phyloP scores from a whole-genome alignment of 805 yeast species.

The Suhomyces kilbournensis region DNA sequence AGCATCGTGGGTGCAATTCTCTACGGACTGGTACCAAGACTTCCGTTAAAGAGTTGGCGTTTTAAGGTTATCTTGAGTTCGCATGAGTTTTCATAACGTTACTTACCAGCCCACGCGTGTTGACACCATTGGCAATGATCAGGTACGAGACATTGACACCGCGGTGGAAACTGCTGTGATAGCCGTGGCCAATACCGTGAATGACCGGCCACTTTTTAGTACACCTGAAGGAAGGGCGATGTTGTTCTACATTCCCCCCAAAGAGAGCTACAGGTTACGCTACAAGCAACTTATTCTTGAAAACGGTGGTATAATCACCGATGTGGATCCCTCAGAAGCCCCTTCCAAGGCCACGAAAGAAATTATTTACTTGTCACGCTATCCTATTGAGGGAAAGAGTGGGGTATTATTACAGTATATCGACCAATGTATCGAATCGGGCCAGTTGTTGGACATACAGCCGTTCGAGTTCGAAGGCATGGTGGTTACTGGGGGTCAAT shows the following conservation, averaged over 20 bases:
- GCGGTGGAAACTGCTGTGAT: background rate
- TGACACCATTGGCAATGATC: background rate
- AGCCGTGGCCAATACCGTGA: background rate
- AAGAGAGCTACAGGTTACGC: constrained; percentile 2
- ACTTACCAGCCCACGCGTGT: background rate
- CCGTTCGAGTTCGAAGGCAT: background rate
- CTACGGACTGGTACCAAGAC: background rate
- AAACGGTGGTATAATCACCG: constrained; percentile 6
- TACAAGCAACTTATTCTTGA: constrained; percentile 1
- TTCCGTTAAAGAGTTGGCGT: no score
- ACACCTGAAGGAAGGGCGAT: constrained; percentile 3
- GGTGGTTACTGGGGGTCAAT: background rate
- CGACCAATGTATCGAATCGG: constrained; percentile 5
- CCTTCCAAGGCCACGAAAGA: background rate
- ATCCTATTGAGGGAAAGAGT: constrained; percentile 2
- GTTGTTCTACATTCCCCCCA: constrained; percentile 4
- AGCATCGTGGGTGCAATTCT: constrained; percentile 2
- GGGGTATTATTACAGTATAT: constrained; percentile 3
- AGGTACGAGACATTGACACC: background rate
- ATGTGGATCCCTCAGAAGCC: background rate
- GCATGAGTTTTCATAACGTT: constrained; percentile 6
- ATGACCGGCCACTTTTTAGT: constrained; percentile 1
- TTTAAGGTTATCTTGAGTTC: background rate
- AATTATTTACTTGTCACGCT: background rate
- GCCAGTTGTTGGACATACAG: constrained; percentile 1